Evolutionary conservation across 768 basidiomycete species (phyloP), one percentile per base, ranked within the genome.

Genomic region (Kwoniella dendrophila): DNA sequence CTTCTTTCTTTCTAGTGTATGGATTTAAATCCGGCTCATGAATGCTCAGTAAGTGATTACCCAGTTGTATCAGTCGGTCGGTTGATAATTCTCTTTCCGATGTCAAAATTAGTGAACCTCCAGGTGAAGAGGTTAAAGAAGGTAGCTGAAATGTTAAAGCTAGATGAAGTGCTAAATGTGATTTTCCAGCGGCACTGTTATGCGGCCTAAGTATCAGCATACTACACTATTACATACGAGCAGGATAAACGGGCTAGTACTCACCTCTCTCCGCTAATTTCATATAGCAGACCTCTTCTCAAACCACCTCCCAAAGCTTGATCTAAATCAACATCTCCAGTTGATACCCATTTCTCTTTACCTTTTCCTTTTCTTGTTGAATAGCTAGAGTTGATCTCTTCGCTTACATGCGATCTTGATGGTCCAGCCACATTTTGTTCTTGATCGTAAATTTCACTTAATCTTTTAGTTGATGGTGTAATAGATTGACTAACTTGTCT

Each of bases 171-270:
- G 89, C 90, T 4, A 98, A 79, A 70, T 98, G 93, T 0, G 92
- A 92, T 81, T 99, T 99, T 38, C 96, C 96, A 27, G 95, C 87
- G 24, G 92, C 88, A 74, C 96, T 99, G 74, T 16, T 36, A 30
- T 32, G 34, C 8, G 8, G 40, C 18, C 3, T 18, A 18, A 3
- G 50, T 24, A 12, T 49, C 24, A n/a, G 50, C 27, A 12, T 54
- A 38, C 36, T 38, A 18, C 8, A 38, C 30, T 18, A 29, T 7
- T 2, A 20, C 10, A 26, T n/a, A n/a, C 16, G 22, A 40, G 22
- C 22, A 6, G 14, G 34, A 11, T 51, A n/a, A n/a, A n/a, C n/a
- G n/a, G n/a, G n/a, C n/a, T n/a, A 36, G 6, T 22, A 73, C 80
- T 63, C 77, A 92, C 93, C 91, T 90, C 82, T 95, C 90, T 27